phyloP scores from a whole-genome alignment of 495 filamentous ascomycete genomes.

The Hypoxylon cercidicola region DNA sequence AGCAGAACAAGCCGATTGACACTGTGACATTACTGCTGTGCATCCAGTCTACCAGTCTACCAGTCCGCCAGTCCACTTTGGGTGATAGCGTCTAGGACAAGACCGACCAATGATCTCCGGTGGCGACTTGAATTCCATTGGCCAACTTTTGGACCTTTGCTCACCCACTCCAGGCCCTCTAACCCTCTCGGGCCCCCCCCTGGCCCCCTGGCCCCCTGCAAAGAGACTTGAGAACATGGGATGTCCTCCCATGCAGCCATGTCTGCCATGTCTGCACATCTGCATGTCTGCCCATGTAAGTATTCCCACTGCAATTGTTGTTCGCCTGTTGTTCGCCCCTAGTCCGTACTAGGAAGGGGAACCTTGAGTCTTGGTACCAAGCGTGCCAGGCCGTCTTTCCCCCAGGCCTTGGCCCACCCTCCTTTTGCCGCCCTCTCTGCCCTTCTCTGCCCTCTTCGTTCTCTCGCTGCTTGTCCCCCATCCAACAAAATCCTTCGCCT shows the following conservation, averaged over 20 bases:
- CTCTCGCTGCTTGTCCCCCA: constrained; percentile 40
- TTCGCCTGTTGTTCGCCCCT: constrained; percentile 30
- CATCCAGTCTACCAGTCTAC: constrained; percentile 19
- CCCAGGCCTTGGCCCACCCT: constrained; percentile 34
- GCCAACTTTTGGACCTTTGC: constrained; percentile 2
- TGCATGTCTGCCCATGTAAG: too few relatives aligned
- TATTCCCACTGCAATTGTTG: not conserved
- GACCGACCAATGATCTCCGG: constrained; percentile 34
- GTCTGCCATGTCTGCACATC: too few relatives aligned
- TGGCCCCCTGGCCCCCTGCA: too few relatives aligned
- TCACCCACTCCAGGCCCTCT: too few relatives aligned
- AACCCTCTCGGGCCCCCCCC: not conserved
- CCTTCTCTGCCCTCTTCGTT: constrained; percentile 25
- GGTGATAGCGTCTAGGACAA: constrained; percentile 16
- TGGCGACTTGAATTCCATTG: constrained; percentile 39
- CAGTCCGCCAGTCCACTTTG: constrained; percentile 14
- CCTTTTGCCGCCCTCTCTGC: constrained; percentile 38
- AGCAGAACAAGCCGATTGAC: constrained; percentile 42
- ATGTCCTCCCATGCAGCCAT: too few relatives aligned
- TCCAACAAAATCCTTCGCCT: constrained; percentile 52
- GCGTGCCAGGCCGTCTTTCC: constrained; percentile 15
- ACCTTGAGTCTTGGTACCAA: constrained; percentile 30
- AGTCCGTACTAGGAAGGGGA: constrained; percentile 21
- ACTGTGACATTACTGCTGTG: constrained; percentile 33
- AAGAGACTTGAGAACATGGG: too few relatives aligned